Base-by-base conservation (phyloP, 176 grass and related monocot genomes). In the Ensete ventricosum region DNA sequence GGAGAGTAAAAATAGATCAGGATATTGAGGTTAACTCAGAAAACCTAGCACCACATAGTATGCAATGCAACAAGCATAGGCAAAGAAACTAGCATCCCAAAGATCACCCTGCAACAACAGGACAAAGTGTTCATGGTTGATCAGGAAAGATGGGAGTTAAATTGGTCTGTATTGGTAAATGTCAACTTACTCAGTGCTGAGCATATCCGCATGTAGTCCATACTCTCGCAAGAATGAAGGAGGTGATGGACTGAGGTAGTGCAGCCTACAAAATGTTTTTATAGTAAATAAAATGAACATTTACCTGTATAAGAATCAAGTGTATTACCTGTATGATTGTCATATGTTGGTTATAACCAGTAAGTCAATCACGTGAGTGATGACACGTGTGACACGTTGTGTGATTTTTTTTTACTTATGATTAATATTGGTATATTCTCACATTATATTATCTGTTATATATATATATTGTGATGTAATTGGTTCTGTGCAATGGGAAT, bases 221-320 rank as follows among this genome's bases (percentile, higher is more conserved):
- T 97, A 97, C 82, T 97, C 94, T 80, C 69, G 90, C 90, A 60
- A 89, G 93, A 51, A 93, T 82, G 63, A 93, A 97, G 51, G 94
- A 87, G 23, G 71, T 83, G 52, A 97, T 89, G 9, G 90, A 70
- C 51, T 97, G 94, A 4, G 94, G 93, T n/a, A 97, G 80, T 8
- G 94, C 94, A 1, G 90, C 88, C 94, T 96, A 78, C 62, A 92
- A 16, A 76, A 53, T 29, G 34, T 9, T 43, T 3, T 43, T 6
- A 43, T 0, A 6, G 34, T 43, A 4, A 6, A 6, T 6, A 43
- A 43, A 6, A 43, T 6, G 34, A 43, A 43, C 34, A 43, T 43
- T 43, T 43, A 43, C 4, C 4, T 43, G 34, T 43, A 43, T 43
- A 43, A 43, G 34, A 43, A 43, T 43, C 5, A 43, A 43, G 34